These are phyloP conservation scores for Ajuga reptans DNA, from an alignment of 305 asterid species.

Conservation along the genomic window DNA sequence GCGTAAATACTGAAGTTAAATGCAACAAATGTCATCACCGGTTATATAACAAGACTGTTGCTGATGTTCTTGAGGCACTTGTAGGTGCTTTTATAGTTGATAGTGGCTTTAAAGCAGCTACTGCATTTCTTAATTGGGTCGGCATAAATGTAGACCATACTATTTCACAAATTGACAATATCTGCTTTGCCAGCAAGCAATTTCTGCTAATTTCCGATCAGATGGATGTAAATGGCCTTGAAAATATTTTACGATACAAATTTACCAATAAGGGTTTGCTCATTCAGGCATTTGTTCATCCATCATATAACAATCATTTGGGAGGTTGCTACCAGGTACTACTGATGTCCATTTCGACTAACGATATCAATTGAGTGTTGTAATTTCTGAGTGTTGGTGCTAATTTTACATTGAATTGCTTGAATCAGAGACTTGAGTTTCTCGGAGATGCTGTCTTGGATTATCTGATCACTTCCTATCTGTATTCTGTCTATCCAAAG, in stretches of 20 bases:
- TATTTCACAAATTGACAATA: constrained; percentile 34
- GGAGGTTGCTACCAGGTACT: constrained; percentile 98
- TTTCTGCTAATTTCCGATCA: constrained; percentile 52
- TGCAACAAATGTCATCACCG: constrained; percentile 86
- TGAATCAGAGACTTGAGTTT: constrained; percentile 83
- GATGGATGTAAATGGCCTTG: constrained; percentile 49
- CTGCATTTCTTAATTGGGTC: constrained; percentile 81
- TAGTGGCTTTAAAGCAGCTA: constrained; percentile 81
- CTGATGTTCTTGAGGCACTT: constrained; percentile 93
- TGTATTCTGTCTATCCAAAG: constrained; percentile 67
- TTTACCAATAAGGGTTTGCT: constrained; percentile 75
- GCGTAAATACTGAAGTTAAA: constrained; percentile 40
- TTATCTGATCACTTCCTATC: constrained; percentile 87
- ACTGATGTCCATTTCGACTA: not conserved
- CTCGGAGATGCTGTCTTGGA: constrained; percentile 99
- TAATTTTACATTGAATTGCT: constrained; percentile 25
- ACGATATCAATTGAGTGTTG: constrained; percentile 2
- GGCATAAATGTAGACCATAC: constrained; percentile 57
- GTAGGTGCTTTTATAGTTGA: constrained; percentile 84
- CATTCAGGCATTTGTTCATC: constrained; percentile 93
- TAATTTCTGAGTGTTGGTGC: not conserved
- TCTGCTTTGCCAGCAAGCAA: constrained; percentile 51
- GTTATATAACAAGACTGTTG: constrained; percentile 77
- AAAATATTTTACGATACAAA: constrained; percentile 45
- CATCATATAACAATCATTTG: constrained; percentile 58